A percentile compares a stretch with the other conserved stretches of the same genome.
Evolutionary conservation across 2,329 filamentous ascomycete genomes (phyloP).

Genomic region (Fusarium sp.): DNA sequence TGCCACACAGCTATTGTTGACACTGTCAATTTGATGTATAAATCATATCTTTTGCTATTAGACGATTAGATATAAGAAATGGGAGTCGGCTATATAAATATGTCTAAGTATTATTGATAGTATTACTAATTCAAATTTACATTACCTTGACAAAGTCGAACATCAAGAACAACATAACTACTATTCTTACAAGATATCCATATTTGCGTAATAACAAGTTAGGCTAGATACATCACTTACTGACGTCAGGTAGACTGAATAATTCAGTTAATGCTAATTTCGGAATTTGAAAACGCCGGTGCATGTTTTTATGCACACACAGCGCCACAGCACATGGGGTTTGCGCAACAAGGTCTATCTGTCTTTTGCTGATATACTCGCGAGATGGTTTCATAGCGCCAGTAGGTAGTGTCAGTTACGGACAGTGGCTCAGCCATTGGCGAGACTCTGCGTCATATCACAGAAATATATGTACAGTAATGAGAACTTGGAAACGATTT

Average conservation of each 20-base stretch:
- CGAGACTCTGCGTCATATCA: neutral
- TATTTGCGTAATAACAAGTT: fast-evolving
- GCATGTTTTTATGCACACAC: neutral
- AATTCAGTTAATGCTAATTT: neutral
- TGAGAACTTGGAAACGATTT: neutral
- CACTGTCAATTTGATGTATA: too few species aligned
- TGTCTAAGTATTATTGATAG: too few species aligned
- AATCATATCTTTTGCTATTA: too few species aligned
- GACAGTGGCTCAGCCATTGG: neutral
- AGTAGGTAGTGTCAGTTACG: neutral
- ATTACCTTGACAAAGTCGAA: too few species aligned
- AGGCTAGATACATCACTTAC: fast-evolving
- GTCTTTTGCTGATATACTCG: neutral
- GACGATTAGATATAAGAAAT: too few species aligned
- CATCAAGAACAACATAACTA: too few species aligned
- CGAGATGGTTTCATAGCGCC: fast-evolving
- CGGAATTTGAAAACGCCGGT: neutral
- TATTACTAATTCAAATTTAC: too few species aligned
- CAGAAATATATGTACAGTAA: neutral
- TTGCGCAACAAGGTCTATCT: neutral
- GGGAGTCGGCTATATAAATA: too few species aligned
- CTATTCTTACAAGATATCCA: fast-evolving
- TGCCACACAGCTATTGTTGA: neutral
- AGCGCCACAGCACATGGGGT: neutral
- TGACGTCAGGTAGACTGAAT: neutral